Percentiles rank a stretch among this genome's conserved stretches.
phyloP scores from a whole-genome alignment of 495 filamentous ascomycete species.

The Margaritispora aquatica region DNA sequence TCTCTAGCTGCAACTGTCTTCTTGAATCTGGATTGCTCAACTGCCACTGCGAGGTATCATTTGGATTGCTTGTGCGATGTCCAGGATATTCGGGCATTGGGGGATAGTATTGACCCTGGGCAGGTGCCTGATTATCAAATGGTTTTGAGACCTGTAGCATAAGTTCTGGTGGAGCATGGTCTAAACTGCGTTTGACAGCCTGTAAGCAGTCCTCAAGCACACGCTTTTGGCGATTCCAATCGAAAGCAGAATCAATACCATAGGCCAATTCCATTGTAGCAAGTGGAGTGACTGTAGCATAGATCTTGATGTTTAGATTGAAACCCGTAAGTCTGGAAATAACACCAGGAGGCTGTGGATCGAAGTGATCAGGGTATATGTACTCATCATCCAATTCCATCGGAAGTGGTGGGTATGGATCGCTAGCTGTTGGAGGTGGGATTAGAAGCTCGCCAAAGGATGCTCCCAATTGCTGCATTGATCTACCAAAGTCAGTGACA shows the following conservation, averaged over 20 bases:
- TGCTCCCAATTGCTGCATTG: constrained; percentile 64
- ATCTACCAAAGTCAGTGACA: constrained; percentile 31
- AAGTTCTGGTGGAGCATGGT: constrained; percentile 54
- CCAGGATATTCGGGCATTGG: constrained; percentile 13
- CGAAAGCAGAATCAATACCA: constrained; percentile 60
- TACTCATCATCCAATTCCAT: constrained; percentile 74
- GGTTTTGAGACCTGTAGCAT: constrained; percentile 32
- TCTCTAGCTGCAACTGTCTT: constrained; percentile 58
- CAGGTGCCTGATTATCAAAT: constrained; percentile 3
- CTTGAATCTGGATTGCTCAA: constrained; percentile 1
- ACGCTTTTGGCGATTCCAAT: constrained; percentile 64
- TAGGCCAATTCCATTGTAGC: constrained; percentile 67
- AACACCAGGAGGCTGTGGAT: constrained; percentile 53
- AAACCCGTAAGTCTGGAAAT: constrained; percentile 66
- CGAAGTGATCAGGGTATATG: constrained; percentile 55
- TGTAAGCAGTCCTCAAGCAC: constrained; percentile 56
- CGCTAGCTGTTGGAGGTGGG: constrained; percentile 61
- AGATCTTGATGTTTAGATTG: constrained; percentile 68
- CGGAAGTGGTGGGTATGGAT: constrained; percentile 77
- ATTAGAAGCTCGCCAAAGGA: constrained; percentile 57
- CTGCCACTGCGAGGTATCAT: background rate
- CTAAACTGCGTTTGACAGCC: constrained; percentile 52
- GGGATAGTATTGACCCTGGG: constrained; percentile 17
- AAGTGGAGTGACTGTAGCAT: constrained; percentile 61
- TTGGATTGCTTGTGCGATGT: background rate